Evolutionary conservation across 768 basidiomycete species (phyloP).

Genomic region (Cantharellus cinnabarinus): DNA sequence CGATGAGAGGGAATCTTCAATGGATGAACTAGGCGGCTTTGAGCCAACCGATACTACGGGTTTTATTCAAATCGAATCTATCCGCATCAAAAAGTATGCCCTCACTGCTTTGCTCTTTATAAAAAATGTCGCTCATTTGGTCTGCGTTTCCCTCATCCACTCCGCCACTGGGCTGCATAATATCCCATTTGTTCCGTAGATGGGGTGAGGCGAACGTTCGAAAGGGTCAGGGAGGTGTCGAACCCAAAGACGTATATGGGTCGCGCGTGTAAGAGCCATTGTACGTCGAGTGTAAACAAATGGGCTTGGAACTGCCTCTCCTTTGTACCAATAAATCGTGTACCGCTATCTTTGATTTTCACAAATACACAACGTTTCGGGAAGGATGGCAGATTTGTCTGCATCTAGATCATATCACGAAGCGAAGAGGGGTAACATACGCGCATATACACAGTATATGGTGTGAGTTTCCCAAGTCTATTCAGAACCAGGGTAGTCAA

Average conservation of each 20-base stretch:
- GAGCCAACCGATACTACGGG: conserved; percentile 89
- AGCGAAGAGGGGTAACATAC: too few relatives aligned
- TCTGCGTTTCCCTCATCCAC: not conserved
- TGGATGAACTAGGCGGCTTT: conserved; percentile 98
- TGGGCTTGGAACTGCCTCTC: too few relatives aligned
- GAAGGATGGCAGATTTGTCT: too few relatives aligned
- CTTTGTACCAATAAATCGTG: too few relatives aligned
- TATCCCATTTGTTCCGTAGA: conserved; percentile 19
- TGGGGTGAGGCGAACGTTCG: conserved; percentile 78
- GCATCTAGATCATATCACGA: too few relatives aligned
- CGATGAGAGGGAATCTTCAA: conserved; percentile 85
- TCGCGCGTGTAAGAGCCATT: conserved; percentile 22
- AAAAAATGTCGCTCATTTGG: not conserved
- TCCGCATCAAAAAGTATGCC: conserved; percentile 82
- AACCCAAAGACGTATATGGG: conserved; percentile 62
- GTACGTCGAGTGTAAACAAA: not conserved
- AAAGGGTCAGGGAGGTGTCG: conserved; percentile 64
- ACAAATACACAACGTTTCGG: too few relatives aligned
- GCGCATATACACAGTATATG: too few relatives aligned
- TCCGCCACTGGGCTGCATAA: not conserved
- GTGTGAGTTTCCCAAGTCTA: too few relatives aligned
- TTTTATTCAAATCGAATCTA: conserved; percentile 94
- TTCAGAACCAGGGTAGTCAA: too few relatives aligned
- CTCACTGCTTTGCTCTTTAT: not conserved
- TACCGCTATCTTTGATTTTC: too few relatives aligned